These are phyloP conservation scores for Stellera chamaejasme DNA, from an alignment of 345 rosid genomes.

Conservation along the genomic window DNA sequence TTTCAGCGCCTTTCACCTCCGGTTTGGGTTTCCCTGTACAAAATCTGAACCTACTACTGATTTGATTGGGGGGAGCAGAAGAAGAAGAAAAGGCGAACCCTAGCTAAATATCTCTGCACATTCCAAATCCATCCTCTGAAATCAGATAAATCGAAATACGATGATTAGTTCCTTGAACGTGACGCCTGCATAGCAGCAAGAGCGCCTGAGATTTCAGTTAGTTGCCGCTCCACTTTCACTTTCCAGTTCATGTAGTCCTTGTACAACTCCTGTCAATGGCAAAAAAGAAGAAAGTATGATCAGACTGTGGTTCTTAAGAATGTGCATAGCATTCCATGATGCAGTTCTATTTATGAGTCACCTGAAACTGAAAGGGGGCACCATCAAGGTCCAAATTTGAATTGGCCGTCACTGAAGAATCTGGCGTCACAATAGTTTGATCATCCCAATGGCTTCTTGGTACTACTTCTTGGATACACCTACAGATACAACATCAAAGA, in stretches of 20 bases:
- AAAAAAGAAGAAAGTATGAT: background rate
- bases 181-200: constrained; percentile 43
- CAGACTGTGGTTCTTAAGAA: background rate
- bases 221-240: constrained; percentile 68
- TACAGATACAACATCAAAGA: constrained; percentile 26
- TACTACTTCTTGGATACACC: constrained; percentile 42
- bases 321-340: background rate
- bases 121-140: constrained; percentile 15
- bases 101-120: background rate
- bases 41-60: no score
- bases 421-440: constrained; percentile 48
- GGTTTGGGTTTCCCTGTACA: no score
- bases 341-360: constrained; percentile 15
- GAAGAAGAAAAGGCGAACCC: no score
- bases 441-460: constrained; percentile 47
- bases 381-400: constrained; percentile 47
- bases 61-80: no score
- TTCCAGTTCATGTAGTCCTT: constrained; percentile 78
- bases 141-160: constrained; percentile 7
- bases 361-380: constrained; percentile 49
- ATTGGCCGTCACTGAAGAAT: constrained; percentile 47
- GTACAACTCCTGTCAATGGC: constrained; percentile 43
- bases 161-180: constrained; percentile 15
- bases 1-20: no score
- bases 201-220: constrained; percentile 47